Conservation (phyloP, 768 basidiomycete genomes). For the Tricholoma flavovirens region DNA sequence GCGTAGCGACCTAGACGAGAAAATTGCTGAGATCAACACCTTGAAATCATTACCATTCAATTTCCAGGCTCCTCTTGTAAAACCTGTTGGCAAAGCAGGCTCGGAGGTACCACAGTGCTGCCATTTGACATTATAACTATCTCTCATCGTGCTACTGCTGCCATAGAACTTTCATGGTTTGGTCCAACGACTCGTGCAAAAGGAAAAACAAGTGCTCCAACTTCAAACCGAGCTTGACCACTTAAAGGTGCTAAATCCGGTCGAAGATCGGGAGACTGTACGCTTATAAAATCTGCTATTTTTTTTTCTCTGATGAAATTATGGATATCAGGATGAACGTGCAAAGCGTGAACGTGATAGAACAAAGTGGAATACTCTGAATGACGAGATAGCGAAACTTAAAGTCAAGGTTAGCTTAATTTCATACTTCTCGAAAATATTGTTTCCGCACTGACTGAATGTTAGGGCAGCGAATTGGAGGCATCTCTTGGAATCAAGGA, state of each 20-base stretch:
- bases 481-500: constrained; percentile 44
- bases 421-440: background rate
- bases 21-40: constrained; percentile 63
- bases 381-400: constrained; percentile 67
- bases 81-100: constrained; percentile 41
- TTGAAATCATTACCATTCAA: constrained; percentile 47
- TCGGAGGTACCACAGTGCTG: constrained; percentile 42
- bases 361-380: constrained; percentile 63
- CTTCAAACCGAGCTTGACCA: constrained; percentile 68
- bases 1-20: constrained; percentile 50
- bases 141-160: background rate
- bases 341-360: constrained; percentile 73
- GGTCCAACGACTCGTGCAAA: constrained; percentile 73
- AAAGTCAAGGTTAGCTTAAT: constrained; percentile 54
- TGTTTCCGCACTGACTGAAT: background rate
- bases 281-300: constrained; percentile 17
- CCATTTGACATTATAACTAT: background rate
- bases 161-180: constrained; percentile 62
- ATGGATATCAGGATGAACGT: constrained; percentile 54
- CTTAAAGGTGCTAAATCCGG: constrained; percentile 51
- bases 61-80: constrained; percentile 31
- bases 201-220: constrained; percentile 79
- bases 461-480: constrained; percentile 53
- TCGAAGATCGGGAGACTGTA: constrained; percentile 56
- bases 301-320: background rate